Conservation (phyloP, 768 basidiomycete species). For the Daedaleopsis sinensis region DNA sequence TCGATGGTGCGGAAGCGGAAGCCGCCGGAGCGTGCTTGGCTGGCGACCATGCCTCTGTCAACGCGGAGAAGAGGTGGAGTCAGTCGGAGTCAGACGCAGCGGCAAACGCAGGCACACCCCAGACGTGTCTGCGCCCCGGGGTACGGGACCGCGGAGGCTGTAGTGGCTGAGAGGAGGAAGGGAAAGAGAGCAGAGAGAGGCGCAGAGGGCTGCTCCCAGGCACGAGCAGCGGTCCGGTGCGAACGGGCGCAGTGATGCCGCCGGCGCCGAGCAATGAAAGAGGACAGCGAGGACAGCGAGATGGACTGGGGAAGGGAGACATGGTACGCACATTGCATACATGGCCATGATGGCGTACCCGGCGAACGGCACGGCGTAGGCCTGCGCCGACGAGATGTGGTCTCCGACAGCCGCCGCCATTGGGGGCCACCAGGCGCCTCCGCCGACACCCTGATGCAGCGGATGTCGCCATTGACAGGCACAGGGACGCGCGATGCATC, state of each 20-base stretch:
- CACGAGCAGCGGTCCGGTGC: constrained; percentile 1
- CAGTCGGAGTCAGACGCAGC: background rate
- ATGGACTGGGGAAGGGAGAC: no score
- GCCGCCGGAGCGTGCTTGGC: constrained; percentile 49
- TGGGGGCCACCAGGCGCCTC: constrained; percentile 71
- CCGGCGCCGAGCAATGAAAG: background rate
- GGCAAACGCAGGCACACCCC: no score
- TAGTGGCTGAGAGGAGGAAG: background rate
- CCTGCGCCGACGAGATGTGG: constrained; percentile 46
- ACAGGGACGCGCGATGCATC: no score
- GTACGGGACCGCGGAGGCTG: no score
- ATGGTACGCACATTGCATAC: constrained; percentile 53
- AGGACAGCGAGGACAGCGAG: background rate
- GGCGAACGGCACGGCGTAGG: constrained; percentile 62
- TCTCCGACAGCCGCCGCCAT: constrained; percentile 62
- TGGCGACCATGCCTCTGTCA: constrained; percentile 53
- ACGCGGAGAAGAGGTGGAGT: background rate
- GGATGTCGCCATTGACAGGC: background rate
- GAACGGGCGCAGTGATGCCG: background rate
- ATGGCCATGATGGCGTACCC: constrained; percentile 61
- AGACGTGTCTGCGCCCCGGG: no score
- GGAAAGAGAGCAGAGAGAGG: background rate
- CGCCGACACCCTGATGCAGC: constrained; percentile 53
- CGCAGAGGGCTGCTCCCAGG: no score
- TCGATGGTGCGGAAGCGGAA: constrained; percentile 55